Percentiles rank a stretch among this genome's conserved stretches.
Evolutionary conservation across 2,329 filamentous ascomycete genomes (phyloP).

Genomic region (Diaporthe sp.): DNA sequence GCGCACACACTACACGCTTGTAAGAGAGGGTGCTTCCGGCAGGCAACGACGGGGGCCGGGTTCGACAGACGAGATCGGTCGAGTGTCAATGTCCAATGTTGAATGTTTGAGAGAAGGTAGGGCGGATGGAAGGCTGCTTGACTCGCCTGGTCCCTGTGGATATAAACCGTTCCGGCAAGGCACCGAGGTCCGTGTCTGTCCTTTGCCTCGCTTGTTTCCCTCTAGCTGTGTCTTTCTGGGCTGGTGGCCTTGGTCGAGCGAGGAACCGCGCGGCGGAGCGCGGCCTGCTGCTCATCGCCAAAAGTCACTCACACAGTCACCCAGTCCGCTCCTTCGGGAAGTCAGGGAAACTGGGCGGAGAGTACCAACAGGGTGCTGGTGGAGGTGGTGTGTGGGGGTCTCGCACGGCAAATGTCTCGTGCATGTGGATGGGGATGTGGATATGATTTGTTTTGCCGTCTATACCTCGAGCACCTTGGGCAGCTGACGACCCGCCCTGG

Average conservation of each 20-base stretch:
- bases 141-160: conserved; percentile 26
- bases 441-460: conserved; percentile 20
- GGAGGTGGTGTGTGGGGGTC: conserved; percentile 24
- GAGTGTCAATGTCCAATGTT: not conserved
- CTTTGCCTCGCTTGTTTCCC: not conserved
- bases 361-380: not conserved
- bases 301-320: not conserved
- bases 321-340: not conserved
- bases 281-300: conserved; percentile 4
- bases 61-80: not conserved
- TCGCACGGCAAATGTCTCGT: conserved; percentile 30
- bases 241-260: not conserved
- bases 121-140: conserved; percentile 29
- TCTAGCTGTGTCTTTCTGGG: not conserved
- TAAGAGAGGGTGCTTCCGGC: conserved; percentile 21
- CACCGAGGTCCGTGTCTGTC: not conserved
- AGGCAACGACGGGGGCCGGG: not conserved
- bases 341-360: not conserved
- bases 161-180: conserved; percentile 5
- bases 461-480: not conserved
- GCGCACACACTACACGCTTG: not conserved
- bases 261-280: conserved; percentile 1
- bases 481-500: conserved; percentile 15
- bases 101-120: conserved; percentile 4
- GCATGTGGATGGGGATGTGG: conserved; percentile 2